phyloP scores from a whole-genome alignment of 2,329 filamentous ascomycete species.

The Biscogniauxia marginata region DNA sequence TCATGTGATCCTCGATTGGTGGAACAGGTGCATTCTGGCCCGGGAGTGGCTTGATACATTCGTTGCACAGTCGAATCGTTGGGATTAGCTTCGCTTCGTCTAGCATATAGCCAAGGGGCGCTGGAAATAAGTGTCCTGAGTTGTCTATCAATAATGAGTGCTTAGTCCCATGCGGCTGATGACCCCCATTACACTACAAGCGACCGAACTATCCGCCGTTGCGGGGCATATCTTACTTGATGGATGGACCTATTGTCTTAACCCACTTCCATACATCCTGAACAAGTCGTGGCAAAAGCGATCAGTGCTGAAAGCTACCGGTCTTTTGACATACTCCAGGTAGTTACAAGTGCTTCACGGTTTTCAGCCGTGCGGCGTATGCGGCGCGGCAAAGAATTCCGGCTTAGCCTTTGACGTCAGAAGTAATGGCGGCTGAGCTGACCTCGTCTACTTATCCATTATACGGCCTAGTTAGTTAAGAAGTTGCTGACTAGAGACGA shows the following conservation, averaged over 20 bases:
- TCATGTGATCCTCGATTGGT: background rate
- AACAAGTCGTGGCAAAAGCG: background rate
- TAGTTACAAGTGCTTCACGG: too few relatives aligned
- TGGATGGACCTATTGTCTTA: background rate
- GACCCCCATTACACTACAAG: background rate
- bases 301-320: background rate
- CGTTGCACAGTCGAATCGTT: background rate
- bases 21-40: background rate
- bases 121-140: background rate
- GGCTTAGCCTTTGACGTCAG: background rate
- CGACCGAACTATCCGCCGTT: background rate
- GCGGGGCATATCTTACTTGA: background rate
- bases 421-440: background rate
- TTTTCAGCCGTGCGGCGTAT: background rate
- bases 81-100: background rate
- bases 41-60: background rate
- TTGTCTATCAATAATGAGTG: background rate
- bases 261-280: background rate
- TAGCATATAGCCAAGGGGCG: background rate
- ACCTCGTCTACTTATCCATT: background rate
- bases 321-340: too few relatives aligned
- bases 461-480: background rate
- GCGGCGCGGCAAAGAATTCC: background rate
- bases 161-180: background rate
- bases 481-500: background rate